Percentiles rank a stretch among this genome's conserved stretches.
Conservation (phyloP, 192 early-diverging fungal genomes). For the Linnemannia exigua region DNA sequence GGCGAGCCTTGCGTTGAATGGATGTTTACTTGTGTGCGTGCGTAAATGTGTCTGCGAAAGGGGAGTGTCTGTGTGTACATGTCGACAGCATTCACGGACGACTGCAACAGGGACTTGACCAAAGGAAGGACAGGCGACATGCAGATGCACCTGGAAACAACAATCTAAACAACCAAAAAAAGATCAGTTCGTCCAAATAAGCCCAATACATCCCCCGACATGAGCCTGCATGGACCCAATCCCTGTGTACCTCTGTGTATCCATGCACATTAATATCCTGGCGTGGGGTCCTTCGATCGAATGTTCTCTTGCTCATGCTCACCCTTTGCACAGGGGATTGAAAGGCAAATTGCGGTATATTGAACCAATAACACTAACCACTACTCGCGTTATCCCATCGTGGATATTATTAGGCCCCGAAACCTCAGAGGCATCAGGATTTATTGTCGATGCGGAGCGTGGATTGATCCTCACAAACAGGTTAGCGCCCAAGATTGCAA, state of each 20-base stretch:
- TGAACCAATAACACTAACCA: slow-evolving; percentile 8
- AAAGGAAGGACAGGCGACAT: background rate
- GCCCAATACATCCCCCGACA: background rate
- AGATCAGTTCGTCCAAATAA: background rate
- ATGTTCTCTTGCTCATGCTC: background rate
- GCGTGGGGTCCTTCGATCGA: background rate
- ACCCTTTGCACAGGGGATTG: background rate
- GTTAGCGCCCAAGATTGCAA: slow-evolving; percentile 40
- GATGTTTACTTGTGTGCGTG: background rate
- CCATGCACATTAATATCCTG: background rate
- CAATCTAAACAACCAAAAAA: background rate
- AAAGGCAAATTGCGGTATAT: background rate
- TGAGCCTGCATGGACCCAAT: slow-evolving; percentile 4
- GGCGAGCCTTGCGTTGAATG: background rate
- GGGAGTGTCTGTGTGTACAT: background rate
- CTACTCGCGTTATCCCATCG: background rate
- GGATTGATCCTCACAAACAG: slow-evolving; percentile 82
- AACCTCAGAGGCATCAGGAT: slow-evolving; percentile 85
- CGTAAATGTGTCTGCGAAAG: background rate
- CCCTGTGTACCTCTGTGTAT: background rate
- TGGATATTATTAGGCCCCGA: slow-evolving; percentile 63
- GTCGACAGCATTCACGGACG: background rate
- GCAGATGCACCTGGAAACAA: background rate
- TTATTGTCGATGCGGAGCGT: slow-evolving; percentile 81
- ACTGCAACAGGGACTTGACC: background rate